Evolutionary conservation across 129 eudicot species (phyloP).

Genomic region (Mikania micrantha): DNA sequence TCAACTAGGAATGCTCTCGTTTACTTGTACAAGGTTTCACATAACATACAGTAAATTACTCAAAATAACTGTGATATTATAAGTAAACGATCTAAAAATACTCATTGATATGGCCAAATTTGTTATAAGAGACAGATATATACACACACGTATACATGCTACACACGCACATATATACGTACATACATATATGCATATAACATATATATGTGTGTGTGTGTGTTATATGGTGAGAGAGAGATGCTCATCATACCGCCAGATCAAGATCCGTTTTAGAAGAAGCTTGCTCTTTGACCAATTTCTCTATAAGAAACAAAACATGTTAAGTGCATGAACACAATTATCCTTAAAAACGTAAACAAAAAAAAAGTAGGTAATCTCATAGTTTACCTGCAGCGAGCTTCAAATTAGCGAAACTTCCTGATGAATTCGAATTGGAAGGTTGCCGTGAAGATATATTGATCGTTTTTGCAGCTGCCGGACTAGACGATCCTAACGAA

Average conservation of each 20-base stretch:
- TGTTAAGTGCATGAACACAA: neutral
- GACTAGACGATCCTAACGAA: constrained; percentile 35
- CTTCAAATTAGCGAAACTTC: constrained; percentile 83
- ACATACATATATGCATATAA: neutral
- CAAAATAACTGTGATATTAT: neutral
- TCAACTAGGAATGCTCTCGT: neutral
- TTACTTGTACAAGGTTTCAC: neutral
- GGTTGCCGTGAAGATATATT: constrained; percentile 45
- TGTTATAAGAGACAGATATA: neutral
- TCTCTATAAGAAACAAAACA: constrained; percentile 48
- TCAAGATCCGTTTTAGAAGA: constrained; percentile 85
- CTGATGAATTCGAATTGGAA: constrained; percentile 52
- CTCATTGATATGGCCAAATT: neutral
- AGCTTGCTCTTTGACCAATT: constrained; percentile 94
- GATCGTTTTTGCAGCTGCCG: constrained; percentile 35
- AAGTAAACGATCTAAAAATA: constrained; percentile 10
- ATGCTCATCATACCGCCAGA: constrained; percentile 56
- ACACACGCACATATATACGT: neutral
- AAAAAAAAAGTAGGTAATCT: neutral
- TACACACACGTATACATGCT: no score
- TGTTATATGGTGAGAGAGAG: constrained; percentile 11
- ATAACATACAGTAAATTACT: neutral
- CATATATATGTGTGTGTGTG: no score
- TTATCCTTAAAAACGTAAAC: neutral
- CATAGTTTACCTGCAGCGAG: constrained; percentile 70